Evolutionary conservation across 225 moss, liverwort and hornwort species (phyloP), one percentile per base, ranked within the genome.

Genomic region (Pleurozium schreberi): DNA sequence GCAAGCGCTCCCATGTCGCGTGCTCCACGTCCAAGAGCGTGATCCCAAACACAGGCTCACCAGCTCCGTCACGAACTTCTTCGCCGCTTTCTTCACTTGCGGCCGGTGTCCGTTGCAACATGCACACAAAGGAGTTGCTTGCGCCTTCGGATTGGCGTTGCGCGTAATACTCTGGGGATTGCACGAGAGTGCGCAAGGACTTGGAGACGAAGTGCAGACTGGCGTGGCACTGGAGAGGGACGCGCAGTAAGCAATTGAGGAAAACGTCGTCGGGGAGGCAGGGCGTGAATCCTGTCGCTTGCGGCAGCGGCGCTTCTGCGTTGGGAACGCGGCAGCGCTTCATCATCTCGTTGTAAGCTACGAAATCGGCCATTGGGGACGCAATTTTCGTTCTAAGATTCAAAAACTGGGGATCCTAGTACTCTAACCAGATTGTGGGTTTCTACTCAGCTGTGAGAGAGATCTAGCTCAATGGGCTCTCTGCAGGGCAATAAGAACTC

Each of bases 1-100:
- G 96, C 45, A 98, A 85, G 36, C 95, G 82, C 79, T 95, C 93
- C 98, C 98, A 98, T 19, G 67, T 87, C 49, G 90, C 62, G 15
- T 77, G 88, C 11, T 82, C 79, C 88, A 90, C 62, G 85, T 97
- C 95, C 87, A 94, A 88, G 34, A 97, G 88, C 22, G 93, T 92
- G 18, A 98, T 74, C 5, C 93, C 98, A 3, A 93, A 96, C 19
- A 89, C 92, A 1, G 94, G 92, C 55, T 81, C 81, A 43, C 42
- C 4, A 42, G 12, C 59, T 55, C 8, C 57, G n/a, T 26, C 79
- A 57, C 78, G 4, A 34, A 53, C 43, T 73, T 18, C 11, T 7
- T 58, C 81, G 5, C 13, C 31, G 27, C 36, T 45, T 40, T 26
- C 55, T 25, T 13, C 63, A 14, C 55, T 34, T 6, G 40, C 64